Evolutionary conservation across 495 filamentous ascomycete genomes (phyloP).

Genomic region (Trypethelium eluteriae): DNA sequence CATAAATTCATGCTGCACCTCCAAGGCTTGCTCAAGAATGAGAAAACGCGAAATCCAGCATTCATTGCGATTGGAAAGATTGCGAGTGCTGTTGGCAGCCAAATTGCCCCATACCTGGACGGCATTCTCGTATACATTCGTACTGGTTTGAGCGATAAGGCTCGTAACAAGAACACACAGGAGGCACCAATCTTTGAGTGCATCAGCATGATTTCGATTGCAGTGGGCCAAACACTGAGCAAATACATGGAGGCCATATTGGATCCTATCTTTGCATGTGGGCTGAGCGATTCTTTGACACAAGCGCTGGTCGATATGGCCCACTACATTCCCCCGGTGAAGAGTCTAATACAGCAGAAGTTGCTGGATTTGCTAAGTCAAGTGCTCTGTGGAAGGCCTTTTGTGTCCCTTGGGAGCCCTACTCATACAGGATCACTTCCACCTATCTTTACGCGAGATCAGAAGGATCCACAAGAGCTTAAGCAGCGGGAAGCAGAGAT

Average conservation of each 20-base stretch:
- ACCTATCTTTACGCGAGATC: conserved; percentile 77
- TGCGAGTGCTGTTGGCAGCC: conserved; percentile 86
- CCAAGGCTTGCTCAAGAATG: conserved; percentile 88
- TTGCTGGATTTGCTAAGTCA: conserved; percentile 91
- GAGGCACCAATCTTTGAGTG: conserved; percentile 94
- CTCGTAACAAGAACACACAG: conserved; percentile 66
- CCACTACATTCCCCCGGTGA: conserved; percentile 93
- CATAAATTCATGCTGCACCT: conserved; percentile 97
- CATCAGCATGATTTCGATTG: conserved; percentile 90
- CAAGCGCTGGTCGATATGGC: conserved; percentile 97
- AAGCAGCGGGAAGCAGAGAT: conserved; percentile 81
- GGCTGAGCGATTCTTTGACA: conserved; percentile 81
- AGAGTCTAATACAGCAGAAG: conserved; percentile 83
- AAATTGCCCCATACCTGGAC: conserved; percentile 92
- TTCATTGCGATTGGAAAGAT: conserved; percentile 94
- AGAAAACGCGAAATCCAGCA: conserved; percentile 83
- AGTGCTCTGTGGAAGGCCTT: conserved; percentile 83
- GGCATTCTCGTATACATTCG: conserved; percentile 85
- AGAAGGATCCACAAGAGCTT: conserved; percentile 61
- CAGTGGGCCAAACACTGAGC: conserved; percentile 90
- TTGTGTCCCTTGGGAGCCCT: conserved; percentile 83
- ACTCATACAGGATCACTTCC: conserved; percentile 56
- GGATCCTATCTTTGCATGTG: conserved; percentile 94
- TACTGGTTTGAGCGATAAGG: conserved; percentile 78
- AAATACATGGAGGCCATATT: conserved; percentile 96